Evolutionary conservation across 1,139 yeast genomes (phyloP), one percentile per base, ranked within the genome.

Genomic region (Yamadazyma diddensiae): DNA sequence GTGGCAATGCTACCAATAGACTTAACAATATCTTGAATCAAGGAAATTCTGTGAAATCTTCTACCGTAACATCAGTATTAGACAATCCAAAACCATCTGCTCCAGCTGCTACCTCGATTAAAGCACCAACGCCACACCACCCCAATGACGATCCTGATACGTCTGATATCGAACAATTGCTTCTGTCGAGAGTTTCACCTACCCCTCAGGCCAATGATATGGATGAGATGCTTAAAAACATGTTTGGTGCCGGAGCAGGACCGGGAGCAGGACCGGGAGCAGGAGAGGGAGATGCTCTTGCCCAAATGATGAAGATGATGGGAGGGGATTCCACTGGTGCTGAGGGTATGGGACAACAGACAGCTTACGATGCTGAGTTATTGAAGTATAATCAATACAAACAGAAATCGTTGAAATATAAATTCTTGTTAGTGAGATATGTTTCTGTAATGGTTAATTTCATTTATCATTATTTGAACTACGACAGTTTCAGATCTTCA

Each of bases 1-100:
- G 73, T 39, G 82, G 83, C 3, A 70, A 70, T 29, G 82, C 79
- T 15, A 52, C 74, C 3, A 65, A 67, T 12, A 63, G 92, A 37
- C 57, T 82, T 47, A 76, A 73, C 41, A 72, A 42, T 26, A 69
- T 69, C 19, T 54, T 68, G 37, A 47, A 54, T 28, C 70, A 59
- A 43, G 73, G 73, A 2, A 57, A 69, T 3, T 65, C 72, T 5
- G 66, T 65, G 14, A 59, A 66, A 29, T 34, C 55, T 8, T 38
- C 53, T 8, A 15, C 52, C 0, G 63, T 53, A 2, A 56, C 51
- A 3, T 67, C 73, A 5, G 69, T 65, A 4, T 55, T 67, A 46
- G 73, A 65, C 31, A 46, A 53, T 36, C 26, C 17, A 21, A 9
- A 21, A 11, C 31, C 39, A 14, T 6, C 26, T 21, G 12, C 14